Percentiles rank a stretch among this genome's conserved stretches.
Conservation (phyloP, 345 rosid species). For the Xanthoceras sorbifolium region DNA sequence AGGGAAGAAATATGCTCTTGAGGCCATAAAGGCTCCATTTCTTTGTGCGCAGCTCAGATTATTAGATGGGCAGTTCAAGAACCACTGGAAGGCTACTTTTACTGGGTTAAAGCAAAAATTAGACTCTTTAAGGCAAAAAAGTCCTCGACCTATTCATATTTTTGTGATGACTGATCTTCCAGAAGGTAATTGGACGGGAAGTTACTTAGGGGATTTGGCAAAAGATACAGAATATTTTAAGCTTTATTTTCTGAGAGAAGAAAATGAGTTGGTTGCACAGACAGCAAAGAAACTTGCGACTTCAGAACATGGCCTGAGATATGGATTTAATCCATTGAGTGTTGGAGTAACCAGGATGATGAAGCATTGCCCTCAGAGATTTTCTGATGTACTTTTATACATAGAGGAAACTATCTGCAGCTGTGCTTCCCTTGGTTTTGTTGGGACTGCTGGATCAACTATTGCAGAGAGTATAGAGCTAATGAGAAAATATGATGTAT, state of each 20-base stretch:
- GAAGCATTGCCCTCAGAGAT: conserved; percentile 43
- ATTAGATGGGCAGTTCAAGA: conserved; percentile 96
- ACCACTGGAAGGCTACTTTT: conserved; percentile 78
- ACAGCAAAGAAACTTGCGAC: conserved; percentile 50
- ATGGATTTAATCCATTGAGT: conserved; percentile 39
- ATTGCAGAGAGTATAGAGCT: conserved; percentile 78
- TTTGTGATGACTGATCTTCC: conserved; percentile 97
- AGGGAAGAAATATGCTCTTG: conserved; percentile 58
- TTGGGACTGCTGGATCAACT: conserved; percentile 92
- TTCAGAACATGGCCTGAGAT: conserved; percentile 52
- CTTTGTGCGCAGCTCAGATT: conserved; percentile 89
- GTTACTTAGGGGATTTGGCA: conserved; percentile 72
- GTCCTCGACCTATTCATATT: conserved; percentile 46
- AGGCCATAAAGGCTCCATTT: conserved; percentile 65
- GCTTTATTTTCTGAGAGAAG: conserved; percentile 57
- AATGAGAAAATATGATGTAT: conserved; percentile 64
- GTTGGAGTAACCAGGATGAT: conserved; percentile 32
- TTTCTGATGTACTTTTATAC: conserved; percentile 63
- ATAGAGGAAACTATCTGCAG: conserved; percentile 87
- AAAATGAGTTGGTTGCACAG: conserved; percentile 51
- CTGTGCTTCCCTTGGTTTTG: conserved; percentile 92
- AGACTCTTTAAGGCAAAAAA: conserved; percentile 49
- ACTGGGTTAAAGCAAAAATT: conserved; percentile 58
- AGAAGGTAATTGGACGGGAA: conserved; percentile 75
- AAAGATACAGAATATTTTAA: conserved; percentile 49